Percentiles rank a stretch among this genome's conserved stretches.
Conservation (phyloP, 257 asterid species). For the Nicotiana undulata region DNA sequence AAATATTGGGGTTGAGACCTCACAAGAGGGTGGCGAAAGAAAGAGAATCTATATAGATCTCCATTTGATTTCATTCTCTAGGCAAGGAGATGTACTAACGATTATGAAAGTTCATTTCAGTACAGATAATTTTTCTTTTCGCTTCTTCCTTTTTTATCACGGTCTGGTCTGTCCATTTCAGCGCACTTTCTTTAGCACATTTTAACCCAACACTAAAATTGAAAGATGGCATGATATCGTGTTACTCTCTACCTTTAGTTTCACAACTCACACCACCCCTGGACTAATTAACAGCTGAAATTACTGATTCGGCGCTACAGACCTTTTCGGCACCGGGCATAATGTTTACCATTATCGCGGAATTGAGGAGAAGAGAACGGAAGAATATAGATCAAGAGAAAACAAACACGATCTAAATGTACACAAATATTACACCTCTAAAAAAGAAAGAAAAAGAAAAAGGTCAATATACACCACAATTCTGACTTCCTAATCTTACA, state of each 20-base stretch:
- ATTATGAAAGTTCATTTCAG: too few species aligned
- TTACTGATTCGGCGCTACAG: too few species aligned
- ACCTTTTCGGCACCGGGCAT: not conserved
- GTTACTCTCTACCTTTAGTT: too few species aligned
- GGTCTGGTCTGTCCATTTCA: too few species aligned
- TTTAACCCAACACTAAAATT: not conserved
- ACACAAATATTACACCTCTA: not conserved
- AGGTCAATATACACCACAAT: not conserved
- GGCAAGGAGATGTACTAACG: not conserved
- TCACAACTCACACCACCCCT: too few species aligned
- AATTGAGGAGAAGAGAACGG: not conserved
- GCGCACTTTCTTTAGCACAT: not conserved
- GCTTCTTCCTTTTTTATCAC: too few species aligned
- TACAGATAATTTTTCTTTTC: too few species aligned
- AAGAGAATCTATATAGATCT: too few species aligned
- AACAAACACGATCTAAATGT: not conserved
- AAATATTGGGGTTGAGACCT: too few species aligned
- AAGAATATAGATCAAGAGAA: not conserved
- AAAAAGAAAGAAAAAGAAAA: not conserved
- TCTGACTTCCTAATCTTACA: not conserved
- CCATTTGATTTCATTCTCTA: not conserved
- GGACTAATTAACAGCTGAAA: too few species aligned
- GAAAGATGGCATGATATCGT: not conserved
- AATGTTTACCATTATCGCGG: not conserved
- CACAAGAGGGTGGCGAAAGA: not conserved